Evolutionary conservation across 176 grass and related monocot genomes (phyloP).

Genomic region (Avena insularis): DNA sequence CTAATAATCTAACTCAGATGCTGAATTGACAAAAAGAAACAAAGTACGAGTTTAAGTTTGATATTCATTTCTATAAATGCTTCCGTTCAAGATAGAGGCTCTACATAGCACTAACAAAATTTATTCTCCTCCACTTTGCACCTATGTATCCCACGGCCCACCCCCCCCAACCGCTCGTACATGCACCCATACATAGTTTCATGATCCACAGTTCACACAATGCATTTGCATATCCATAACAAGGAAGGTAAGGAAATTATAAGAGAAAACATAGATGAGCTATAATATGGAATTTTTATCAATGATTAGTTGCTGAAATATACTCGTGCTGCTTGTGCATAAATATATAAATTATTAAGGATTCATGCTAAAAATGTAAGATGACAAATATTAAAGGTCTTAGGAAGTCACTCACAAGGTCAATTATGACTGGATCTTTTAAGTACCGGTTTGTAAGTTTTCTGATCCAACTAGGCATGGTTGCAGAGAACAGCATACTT

Average conservation of each 20-base stretch:
- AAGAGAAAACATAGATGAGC: background rate
- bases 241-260: slow-evolving; percentile 5
- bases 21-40: background rate
- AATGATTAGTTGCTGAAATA: slow-evolving; percentile 27
- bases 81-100: background rate
- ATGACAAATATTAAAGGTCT: background rate
- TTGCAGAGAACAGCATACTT: slow-evolving; percentile 85
- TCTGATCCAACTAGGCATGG: slow-evolving; percentile 82
- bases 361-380: slow-evolving; percentile 11
- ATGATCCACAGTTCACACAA: background rate
- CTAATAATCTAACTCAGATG: slow-evolving; percentile 1
- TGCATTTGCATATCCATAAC: background rate
- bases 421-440: slow-evolving; percentile 71
- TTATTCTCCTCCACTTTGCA: background rate
- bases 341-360: background rate
- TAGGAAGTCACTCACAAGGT: slow-evolving; percentile 60
- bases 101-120: slow-evolving; percentile 2
- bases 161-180: background rate
- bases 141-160: background rate
- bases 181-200: background rate
- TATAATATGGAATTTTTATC: background rate
- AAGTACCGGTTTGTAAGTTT: slow-evolving; percentile 64
- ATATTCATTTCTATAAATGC: slow-evolving; percentile 16
- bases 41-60: background rate
- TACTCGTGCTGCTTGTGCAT: background rate